Conservation (phyloP, 495 filamentous ascomycete genomes). For the Penicillium soppii region DNA sequence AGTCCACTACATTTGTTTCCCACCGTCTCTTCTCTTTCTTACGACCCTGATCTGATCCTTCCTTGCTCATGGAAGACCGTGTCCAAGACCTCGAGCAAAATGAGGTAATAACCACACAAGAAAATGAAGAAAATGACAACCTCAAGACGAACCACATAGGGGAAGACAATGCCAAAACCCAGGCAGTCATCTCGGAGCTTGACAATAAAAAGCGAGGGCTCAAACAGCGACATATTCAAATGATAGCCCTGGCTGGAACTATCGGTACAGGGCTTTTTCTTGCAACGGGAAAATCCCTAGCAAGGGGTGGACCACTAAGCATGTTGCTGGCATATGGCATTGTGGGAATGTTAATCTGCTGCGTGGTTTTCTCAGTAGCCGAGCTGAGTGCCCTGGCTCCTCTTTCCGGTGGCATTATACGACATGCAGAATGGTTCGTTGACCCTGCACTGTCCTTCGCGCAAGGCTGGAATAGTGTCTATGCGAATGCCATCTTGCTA, state of each 20-base stretch:
- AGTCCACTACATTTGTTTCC: too few species aligned
- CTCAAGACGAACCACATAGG: not conserved
- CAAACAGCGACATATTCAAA: constrained; percentile 35
- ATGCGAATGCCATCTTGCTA: constrained; percentile 29
- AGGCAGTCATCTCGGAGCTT: constrained; percentile 5
- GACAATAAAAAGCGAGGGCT: constrained; percentile 15
- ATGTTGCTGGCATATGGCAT: constrained; percentile 26
- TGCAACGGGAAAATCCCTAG: constrained; percentile 54
- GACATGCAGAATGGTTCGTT: constrained; percentile 25
- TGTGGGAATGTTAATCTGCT: constrained; percentile 20
- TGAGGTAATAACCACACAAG: not conserved
- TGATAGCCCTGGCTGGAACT: constrained; percentile 45
- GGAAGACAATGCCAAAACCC: not conserved
- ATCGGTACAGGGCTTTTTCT: constrained; percentile 34
- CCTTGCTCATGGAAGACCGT: not conserved
- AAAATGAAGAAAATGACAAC: not conserved
- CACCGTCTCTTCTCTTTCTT: too few species aligned
- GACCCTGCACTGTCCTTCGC: constrained; percentile 34
- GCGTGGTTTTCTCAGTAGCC: constrained; percentile 23
- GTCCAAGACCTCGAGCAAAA: not conserved
- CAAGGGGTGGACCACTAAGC: constrained; percentile 59
- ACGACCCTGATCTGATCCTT: too few species aligned
- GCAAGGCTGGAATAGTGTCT: constrained; percentile 26
- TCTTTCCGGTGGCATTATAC: constrained; percentile 28
- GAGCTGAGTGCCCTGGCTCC: constrained; percentile 28